Percentiles rank a stretch among this genome's conserved stretches.
phyloP scores from a whole-genome alignment of 1,139 yeast species.

The Saccharomycopsis hybrid region DNA sequence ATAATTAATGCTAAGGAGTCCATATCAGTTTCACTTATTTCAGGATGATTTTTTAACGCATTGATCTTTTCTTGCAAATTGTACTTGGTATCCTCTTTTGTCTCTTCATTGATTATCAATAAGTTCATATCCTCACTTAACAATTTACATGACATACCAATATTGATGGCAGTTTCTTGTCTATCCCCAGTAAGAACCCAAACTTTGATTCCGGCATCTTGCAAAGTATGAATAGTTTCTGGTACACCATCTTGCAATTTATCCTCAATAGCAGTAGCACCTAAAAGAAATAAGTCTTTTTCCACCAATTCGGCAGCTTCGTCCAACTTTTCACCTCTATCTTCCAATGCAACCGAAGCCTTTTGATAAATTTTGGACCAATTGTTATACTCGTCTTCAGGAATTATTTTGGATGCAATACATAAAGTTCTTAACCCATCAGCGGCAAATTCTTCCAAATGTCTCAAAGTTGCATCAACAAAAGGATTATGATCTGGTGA shows the following conservation, averaged over 20 bases:
- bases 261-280: constrained; percentile 98
- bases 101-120: constrained; percentile 80
- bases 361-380: constrained; percentile 61
- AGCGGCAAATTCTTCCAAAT: constrained; percentile 93
- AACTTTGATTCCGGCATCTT: constrained; percentile 91
- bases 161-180: constrained; percentile 98
- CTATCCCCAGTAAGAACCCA: constrained; percentile 99
- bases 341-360: constrained; percentile 75
- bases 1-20: constrained; percentile 85
- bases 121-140: constrained; percentile 95
- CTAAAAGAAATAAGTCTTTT: constrained; percentile 67
- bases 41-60: constrained; percentile 61
- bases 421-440: constrained; percentile 94
- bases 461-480: constrained; percentile 75
- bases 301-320: constrained; percentile 85
- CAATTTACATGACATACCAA: constrained; percentile 95
- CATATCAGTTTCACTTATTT: constrained; percentile 56
- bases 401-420: constrained; percentile 76
- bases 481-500: constrained; percentile 67
- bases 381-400: constrained; percentile 66
- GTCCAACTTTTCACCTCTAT: constrained; percentile 73
- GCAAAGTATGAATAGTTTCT: constrained; percentile 89
- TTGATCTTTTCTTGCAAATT: constrained; percentile 70
- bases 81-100: constrained; percentile 62
- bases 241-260: constrained; percentile 98